phyloP scores from a whole-genome alignment of 768 basidiomycete species.

The Suillus subalutaceus region DNA sequence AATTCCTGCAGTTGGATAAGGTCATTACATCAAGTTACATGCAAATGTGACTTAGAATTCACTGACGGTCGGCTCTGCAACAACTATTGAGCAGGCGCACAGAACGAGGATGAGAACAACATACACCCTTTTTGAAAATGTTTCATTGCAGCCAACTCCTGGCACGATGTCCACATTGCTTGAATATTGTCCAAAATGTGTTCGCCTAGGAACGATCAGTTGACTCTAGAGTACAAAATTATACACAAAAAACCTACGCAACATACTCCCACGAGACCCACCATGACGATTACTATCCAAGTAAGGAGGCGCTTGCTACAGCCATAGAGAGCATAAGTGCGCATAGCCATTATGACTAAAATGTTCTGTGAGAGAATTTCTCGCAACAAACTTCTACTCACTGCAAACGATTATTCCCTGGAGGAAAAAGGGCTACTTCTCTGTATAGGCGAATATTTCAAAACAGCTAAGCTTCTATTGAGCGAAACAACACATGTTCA shows the following conservation, averaged over 20 bases:
- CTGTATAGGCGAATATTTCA: conserved; percentile 40
- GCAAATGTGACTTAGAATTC: background rate
- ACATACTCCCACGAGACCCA: conserved; percentile 33
- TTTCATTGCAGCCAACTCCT: conserved; percentile 31
- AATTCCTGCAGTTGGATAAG: conserved; percentile 21
- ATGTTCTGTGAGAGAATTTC: background rate
- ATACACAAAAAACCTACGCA: conserved; percentile 36
- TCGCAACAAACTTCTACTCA: conserved; percentile 27
- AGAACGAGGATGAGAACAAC: background rate
- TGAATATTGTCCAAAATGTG: conserved; percentile 48
- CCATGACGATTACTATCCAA: conserved; percentile 37
- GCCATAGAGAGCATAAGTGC: conserved; percentile 54
- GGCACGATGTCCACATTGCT: conserved; percentile 35
- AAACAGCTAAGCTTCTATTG: conserved; percentile 40
- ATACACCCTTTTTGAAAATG: conserved; percentile 9
- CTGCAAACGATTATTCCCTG: conserved; percentile 51
- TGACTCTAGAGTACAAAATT: conserved; percentile 2
- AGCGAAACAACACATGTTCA: background rate
- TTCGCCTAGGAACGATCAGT: background rate
- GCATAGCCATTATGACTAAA: conserved; percentile 46
- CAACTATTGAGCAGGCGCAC: background rate
- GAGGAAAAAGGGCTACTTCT: conserved; percentile 43
- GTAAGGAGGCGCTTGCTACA: conserved; percentile 41
- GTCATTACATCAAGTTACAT: background rate
- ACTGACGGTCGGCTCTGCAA: conserved; percentile 25